A percentile compares a stretch with the other conserved stretches of the same genome.
Conservation (phyloP, 2,329 filamentous ascomycete species). For the Beauveria scarabaeidicola region DNA sequence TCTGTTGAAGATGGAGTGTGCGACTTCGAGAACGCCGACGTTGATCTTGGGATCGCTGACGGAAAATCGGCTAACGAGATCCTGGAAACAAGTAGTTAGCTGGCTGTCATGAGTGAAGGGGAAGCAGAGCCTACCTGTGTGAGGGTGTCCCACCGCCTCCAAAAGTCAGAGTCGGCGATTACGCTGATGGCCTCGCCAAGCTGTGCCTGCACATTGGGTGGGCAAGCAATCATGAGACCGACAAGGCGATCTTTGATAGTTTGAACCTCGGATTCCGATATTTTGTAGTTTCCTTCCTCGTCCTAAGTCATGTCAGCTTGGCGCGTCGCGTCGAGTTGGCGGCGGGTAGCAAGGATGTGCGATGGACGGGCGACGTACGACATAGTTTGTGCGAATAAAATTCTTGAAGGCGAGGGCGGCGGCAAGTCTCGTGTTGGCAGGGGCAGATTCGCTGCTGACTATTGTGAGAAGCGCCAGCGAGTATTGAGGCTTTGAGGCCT, state of each 20-base stretch:
- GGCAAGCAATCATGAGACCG: constrained; percentile 90
- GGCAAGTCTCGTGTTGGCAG: constrained; percentile 72
- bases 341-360: not conserved
- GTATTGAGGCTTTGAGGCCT: constrained; percentile 79
- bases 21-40: constrained; percentile 90
- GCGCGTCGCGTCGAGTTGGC: constrained; percentile 2
- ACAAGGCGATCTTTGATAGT: constrained; percentile 95
- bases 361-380: constrained; percentile 41
- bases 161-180: constrained; percentile 97
- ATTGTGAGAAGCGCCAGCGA: constrained; percentile 84
- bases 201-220: constrained; percentile 80
- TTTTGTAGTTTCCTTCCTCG: constrained; percentile 88
- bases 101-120: not conserved
- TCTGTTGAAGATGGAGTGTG: constrained; percentile 93
- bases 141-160: constrained; percentile 90
- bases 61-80: constrained; percentile 82
- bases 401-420: constrained; percentile 97
- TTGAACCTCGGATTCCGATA: constrained; percentile 70
- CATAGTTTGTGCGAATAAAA: constrained; percentile 90
- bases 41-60: constrained; percentile 76
- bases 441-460: constrained; percentile 65
- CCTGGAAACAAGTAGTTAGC: constrained; percentile 34
- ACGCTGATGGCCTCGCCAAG: constrained; percentile 94
- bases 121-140: constrained; percentile 53
- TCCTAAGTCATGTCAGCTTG: constrained; percentile 42